Evolutionary conservation across 2,329 filamentous ascomycete genomes (phyloP).

Genomic region (Aspergillus sojae): DNA sequence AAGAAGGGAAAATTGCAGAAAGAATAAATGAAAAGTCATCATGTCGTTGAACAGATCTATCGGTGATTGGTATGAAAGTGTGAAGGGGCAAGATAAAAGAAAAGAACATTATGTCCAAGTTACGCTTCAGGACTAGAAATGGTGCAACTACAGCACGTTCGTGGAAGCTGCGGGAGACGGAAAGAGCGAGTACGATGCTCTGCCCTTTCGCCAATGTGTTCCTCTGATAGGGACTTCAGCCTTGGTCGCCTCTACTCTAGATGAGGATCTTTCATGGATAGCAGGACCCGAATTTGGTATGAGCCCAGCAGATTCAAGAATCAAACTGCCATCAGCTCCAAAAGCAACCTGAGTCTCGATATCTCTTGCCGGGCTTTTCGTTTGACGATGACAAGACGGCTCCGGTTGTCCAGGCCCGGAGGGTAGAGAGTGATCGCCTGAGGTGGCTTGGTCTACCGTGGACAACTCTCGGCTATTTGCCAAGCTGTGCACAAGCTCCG

Average conservation of each 20-base stretch:
- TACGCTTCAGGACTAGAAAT: conserved; percentile 9
- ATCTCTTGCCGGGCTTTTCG: conserved; percentile 40
- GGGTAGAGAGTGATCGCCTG: conserved; percentile 22
- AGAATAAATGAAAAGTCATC: conserved; percentile 25
- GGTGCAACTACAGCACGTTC: conserved; percentile 12
- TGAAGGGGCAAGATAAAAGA: conserved; percentile 11
- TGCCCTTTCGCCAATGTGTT: conserved; percentile 35
- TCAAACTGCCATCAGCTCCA: conserved; percentile 30
- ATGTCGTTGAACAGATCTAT: conserved; percentile 30
- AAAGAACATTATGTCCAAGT: conserved; percentile 5
- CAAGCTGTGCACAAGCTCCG: conserved; percentile 47
- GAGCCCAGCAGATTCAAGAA: conserved; percentile 30
- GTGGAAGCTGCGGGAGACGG: conserved; percentile 17
- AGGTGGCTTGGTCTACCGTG: conserved; percentile 27
- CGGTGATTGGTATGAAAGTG: conserved; percentile 11
- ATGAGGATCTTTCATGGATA: conserved; percentile 41
- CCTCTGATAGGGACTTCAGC: conserved; percentile 30
- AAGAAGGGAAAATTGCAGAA: conserved; percentile 16
- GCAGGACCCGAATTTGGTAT: conserved; percentile 22
- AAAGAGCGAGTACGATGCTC: conserved; percentile 48
- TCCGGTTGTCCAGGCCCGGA: conserved; percentile 20
- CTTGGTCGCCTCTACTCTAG: conserved; percentile 34
- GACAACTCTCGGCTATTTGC: conserved; percentile 44
- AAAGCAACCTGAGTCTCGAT: conserved; percentile 33
- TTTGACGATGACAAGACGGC: conserved; percentile 37